Conservation (phyloP, 2,329 filamentous ascomycete genomes). For the Fusarium albosuccineum region DNA sequence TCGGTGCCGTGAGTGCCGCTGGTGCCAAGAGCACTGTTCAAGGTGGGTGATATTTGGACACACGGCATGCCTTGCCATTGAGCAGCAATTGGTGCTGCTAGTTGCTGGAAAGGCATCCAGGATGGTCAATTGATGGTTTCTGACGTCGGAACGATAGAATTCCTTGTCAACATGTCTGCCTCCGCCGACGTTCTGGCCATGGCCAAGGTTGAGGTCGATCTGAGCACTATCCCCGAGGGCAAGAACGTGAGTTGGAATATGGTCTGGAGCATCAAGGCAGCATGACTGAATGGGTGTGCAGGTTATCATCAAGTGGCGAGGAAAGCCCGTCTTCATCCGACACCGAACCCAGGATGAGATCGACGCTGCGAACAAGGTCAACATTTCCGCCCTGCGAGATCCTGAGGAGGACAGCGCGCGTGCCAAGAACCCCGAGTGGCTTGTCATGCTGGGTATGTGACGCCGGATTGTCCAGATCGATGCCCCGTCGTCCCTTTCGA, state of each 20-base stretch:
- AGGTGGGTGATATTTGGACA: constrained; percentile 72
- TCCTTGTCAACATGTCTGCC: constrained; percentile 99
- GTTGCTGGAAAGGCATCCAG: constrained; percentile 15
- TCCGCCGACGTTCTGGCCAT: constrained; percentile 98
- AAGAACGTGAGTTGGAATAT: constrained; percentile 84
- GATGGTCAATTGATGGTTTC: constrained; percentile 46
- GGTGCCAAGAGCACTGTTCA: constrained; percentile 98
- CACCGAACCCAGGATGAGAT: constrained; percentile 96
- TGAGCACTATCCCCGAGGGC: constrained; percentile 93
- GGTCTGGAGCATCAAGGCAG: background rate
- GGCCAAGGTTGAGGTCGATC: constrained; percentile 99
- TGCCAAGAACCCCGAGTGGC: constrained; percentile 98
- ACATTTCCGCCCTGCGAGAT: constrained; percentile 87
- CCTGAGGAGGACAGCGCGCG: constrained; percentile 92
- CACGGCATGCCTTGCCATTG: constrained; percentile 44
- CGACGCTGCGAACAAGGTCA: constrained; percentile 90
- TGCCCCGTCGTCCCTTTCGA: no score
- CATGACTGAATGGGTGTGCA: constrained; percentile 51
- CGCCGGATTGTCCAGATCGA: background rate
- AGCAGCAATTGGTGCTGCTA: constrained; percentile 45
- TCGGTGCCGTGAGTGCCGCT: constrained; percentile 91
- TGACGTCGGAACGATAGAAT: constrained; percentile 73
- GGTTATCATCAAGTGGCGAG: constrained; percentile 99
- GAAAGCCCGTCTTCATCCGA: constrained; percentile 99
- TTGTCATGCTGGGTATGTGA: constrained; percentile 91